Percentiles rank a stretch among this genome's conserved stretches.
Evolutionary conservation across 2,329 filamentous ascomycete species (phyloP).

Genomic region (Chaetomiaceae sp.): DNA sequence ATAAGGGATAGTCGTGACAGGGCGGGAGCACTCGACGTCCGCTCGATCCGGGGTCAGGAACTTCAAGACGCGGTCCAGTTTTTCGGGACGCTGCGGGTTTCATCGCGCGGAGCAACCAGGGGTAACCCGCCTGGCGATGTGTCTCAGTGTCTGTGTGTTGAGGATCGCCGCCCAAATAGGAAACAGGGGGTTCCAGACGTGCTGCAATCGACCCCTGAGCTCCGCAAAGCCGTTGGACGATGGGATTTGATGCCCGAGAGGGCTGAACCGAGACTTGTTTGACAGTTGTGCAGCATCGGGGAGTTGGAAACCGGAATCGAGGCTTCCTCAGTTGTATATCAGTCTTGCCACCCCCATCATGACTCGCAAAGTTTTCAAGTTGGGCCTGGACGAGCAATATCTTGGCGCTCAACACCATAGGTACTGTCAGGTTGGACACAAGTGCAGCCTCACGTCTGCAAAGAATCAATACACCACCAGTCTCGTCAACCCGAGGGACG

Average conservation of each 20-base stretch:
- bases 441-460: no score
- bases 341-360: slow-evolving; percentile 11
- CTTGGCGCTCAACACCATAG: no score
- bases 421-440: no score
- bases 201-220: slow-evolving; percentile 5
- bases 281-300: background rate
- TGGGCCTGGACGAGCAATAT: no score
- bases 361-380: slow-evolving; percentile 2
- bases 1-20: background rate
- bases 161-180: slow-evolving; percentile 13
- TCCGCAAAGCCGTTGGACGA: slow-evolving; percentile 1
- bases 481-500: no score
- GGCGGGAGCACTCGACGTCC: background rate
- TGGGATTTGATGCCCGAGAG: background rate
- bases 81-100: slow-evolving; percentile 14
- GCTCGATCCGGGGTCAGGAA: background rate
- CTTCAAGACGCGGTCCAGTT: slow-evolving; percentile 1
- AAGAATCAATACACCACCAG: no score
- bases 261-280: background rate
- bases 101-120: slow-evolving; percentile 5
- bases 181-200: slow-evolving; percentile 6
- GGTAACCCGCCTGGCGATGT: background rate
- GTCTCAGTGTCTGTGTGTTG: background rate
- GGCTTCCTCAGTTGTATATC: background rate
- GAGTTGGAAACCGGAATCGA: slow-evolving; percentile 12